Base-by-base conservation (phyloP, 345 rosid genomes). In the Sisymbrium irio region DNA sequence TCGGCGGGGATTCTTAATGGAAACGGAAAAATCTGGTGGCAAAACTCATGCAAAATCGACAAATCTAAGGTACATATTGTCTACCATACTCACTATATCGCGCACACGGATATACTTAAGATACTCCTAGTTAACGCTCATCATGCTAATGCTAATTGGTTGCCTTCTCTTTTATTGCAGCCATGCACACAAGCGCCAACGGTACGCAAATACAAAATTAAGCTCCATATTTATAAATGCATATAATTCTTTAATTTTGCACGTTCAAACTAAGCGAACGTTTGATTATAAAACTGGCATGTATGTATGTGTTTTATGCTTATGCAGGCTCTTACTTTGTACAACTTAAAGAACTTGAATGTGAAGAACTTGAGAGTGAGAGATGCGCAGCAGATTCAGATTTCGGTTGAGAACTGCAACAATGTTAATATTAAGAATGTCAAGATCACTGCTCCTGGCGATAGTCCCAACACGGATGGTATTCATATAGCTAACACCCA, bases 391-490 rank as follows among this genome's bases (percentile, higher is more conserved):
- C 86, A 89, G 77, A 88, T 89, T 14, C 98, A 91, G 25, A 37
- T 89, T 37, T 79, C 90, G 0, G 86, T 91, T 35, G 75, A 91
- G 30, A 69, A 72, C 4, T 83, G 95, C 77, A 71, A 9, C 33
- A 69, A 78, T 17, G 90, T 94, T 55, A 13, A 6, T 7, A 87
- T 82, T 63, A 82, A 83, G 6, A 58, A 77, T 71, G 84, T 88
- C 18, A 19, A 0, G 4, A 77, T 94, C 17, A 82, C 81, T 8
- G 84, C 95, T 4, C 96, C 97, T 0, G 73, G 19, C 6, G 59
- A 80, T 37, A 89, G 96, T 70, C 98, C 98, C 1, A 94, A 94
- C 81, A 94, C 97, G 0, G 97, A 94, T 65, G 98, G 98, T 35
- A 94, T 94, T 77, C 98, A 94, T 64, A 73, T 91, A 62, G 79